These are phyloP conservation scores for Sporothrix mexicana DNA, from an alignment of 2,329 filamentous ascomycete species.

Conservation along the genomic window DNA sequence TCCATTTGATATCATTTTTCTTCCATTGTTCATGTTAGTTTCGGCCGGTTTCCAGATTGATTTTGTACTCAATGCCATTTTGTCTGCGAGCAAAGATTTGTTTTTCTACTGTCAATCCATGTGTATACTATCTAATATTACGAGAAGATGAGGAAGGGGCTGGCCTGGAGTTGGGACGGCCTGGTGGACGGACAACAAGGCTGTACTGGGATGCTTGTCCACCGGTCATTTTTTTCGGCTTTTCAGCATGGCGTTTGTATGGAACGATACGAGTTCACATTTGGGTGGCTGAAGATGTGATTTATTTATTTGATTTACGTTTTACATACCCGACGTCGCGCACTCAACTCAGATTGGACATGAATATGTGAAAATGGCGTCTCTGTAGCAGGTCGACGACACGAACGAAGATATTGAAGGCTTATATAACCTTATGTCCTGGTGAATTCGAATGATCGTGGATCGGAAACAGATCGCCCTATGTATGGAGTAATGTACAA, in stretches of 20 bases:
- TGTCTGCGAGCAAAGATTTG: background rate
- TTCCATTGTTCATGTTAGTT: background rate
- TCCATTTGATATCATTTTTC: slow-evolving; percentile 11
- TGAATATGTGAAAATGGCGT: slow-evolving; percentile 1
- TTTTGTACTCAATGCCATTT: background rate
- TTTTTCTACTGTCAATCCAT: slow-evolving; percentile 1
- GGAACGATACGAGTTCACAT: slow-evolving; percentile 12
- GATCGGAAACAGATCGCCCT: background rate
- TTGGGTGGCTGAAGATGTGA: slow-evolving; percentile 16
- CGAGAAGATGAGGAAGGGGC: slow-evolving; percentile 2
- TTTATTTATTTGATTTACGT: slow-evolving; percentile 2
- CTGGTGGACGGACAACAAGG: slow-evolving; percentile 13
- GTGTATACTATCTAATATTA: slow-evolving; percentile 33
- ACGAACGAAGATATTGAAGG: background rate
- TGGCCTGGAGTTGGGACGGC: slow-evolving; percentile 3
- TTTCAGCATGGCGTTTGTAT: slow-evolving; percentile 32
- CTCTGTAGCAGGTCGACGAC: background rate
- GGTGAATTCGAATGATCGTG: background rate
- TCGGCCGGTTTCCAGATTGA: background rate
- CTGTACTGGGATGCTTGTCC: slow-evolving; percentile 7
- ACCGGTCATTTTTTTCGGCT: background rate
- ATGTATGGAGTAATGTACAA: background rate
- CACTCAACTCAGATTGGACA: slow-evolving; percentile 28
- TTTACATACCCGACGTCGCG: background rate
- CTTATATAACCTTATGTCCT: background rate